Percentiles rank a stretch among this genome's conserved stretches.
These are phyloP conservation scores for Vitis hybrid DNA, from an alignment of 177 flowering plant genomes.

Conservation along the genomic window DNA sequence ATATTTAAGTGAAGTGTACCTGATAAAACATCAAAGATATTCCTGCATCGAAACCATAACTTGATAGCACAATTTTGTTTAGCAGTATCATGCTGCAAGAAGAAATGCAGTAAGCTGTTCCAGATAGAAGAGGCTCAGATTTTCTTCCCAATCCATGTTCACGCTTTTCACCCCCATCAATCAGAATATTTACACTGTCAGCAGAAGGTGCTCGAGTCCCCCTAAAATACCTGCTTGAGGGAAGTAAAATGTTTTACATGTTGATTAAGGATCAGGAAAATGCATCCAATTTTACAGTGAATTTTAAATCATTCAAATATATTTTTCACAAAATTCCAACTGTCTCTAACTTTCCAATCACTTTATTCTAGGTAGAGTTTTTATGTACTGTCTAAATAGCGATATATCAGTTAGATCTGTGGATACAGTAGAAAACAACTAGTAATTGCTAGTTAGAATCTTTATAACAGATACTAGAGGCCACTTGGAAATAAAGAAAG, in stretches of 20 bases:
- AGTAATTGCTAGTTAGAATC: no score
- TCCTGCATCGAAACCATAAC: conserved; percentile 75
- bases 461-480: no score
- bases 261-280: not conserved
- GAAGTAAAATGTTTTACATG: not conserved
- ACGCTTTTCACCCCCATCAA: conserved; percentile 33
- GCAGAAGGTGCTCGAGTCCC: conserved; percentile 26
- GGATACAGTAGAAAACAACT: no score
- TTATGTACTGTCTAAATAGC: no score
- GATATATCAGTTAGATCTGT: no score
- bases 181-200: conserved; percentile 13
- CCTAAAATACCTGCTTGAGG: conserved; percentile 33
- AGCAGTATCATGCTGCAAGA: conserved; percentile 88
- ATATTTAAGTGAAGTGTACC: conserved; percentile 28
- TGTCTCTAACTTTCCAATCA: no score
- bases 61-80: conserved; percentile 72
- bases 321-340: not conserved
- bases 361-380: no score
- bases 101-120: conserved; percentile 75
- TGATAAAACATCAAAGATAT: conserved; percentile 85
- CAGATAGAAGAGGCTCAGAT: conserved; percentile 70
- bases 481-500: no score
- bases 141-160: conserved; percentile 40
- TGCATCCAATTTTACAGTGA: no score
- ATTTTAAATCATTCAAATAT: not conserved